Percentiles rank a stretch among this genome's conserved stretches.
Evolutionary conservation across 345 rosid genomes (phyloP).

Genomic region (Acer campestre): DNA sequence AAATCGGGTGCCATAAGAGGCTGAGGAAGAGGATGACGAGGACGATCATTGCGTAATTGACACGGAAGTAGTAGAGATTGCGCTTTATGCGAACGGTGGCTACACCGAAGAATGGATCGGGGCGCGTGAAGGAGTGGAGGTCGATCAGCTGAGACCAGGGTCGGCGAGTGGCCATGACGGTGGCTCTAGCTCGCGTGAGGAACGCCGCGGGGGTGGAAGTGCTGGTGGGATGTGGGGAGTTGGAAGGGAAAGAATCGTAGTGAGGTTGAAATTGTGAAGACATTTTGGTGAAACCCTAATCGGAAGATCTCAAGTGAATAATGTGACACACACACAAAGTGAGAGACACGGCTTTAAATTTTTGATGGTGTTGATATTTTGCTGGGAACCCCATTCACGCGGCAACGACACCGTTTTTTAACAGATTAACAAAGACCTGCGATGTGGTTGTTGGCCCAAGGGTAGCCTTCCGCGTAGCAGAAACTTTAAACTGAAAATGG

Average conservation of each 20-base stretch:
- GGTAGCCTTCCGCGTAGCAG: neutral
- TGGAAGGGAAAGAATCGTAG: constrained; percentile 24
- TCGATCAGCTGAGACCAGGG: constrained; percentile 57
- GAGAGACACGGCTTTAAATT: neutral
- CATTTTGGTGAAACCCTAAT: constrained; percentile 25
- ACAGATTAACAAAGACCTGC: neutral
- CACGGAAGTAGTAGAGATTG: constrained; percentile 62
- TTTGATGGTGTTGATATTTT: neutral
- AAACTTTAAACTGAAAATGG: neutral
- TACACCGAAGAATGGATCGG: constrained; percentile 42
- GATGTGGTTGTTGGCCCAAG: neutral
- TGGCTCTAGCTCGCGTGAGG: neutral
- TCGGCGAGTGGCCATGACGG: constrained; percentile 53
- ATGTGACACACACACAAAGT: neutral
- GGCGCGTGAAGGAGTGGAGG: constrained; percentile 42
- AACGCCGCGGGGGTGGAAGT: neutral
- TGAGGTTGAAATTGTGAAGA: constrained; percentile 17
- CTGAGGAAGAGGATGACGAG: constrained; percentile 57
- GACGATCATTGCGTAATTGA: constrained; percentile 57
- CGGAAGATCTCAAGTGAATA: neutral
- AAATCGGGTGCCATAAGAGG: constrained; percentile 74
- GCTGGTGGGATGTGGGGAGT: neutral
- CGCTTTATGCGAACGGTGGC: constrained; percentile 46
- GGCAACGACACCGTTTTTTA: neutral
- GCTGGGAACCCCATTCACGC: neutral